Evolutionary conservation across 306 rosid species (phyloP).

Genomic region (peach (Prunus persica)): Prunus_persica_NCBIv2 NC_034013.1:14953501-14954000

Average conservation of each 20-base stretch:
- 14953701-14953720: neutral
- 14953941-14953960: constrained; percentile 13
- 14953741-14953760: neutral
- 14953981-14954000: neutral
- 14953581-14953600: neutral
- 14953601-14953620: neutral
- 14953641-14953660: neutral
- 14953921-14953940: neutral
- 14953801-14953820: neutral
- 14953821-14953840: neutral
- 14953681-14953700: neutral
- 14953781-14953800: neutral
- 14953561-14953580: neutral
- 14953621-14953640: neutral
- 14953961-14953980: constrained; percentile 12
- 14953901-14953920: neutral
- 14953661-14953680: neutral
- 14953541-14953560: too few species aligned
- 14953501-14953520: too few species aligned
- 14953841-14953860: too few species aligned
- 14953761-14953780: neutral
- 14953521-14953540: too few species aligned
- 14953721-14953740: neutral
- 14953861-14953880: too few species aligned
- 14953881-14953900: neutral